Percentiles rank a stretch among this genome's conserved stretches.
Conservation (phyloP, 257 asterid species). For the Primulina eburnea region DNA sequence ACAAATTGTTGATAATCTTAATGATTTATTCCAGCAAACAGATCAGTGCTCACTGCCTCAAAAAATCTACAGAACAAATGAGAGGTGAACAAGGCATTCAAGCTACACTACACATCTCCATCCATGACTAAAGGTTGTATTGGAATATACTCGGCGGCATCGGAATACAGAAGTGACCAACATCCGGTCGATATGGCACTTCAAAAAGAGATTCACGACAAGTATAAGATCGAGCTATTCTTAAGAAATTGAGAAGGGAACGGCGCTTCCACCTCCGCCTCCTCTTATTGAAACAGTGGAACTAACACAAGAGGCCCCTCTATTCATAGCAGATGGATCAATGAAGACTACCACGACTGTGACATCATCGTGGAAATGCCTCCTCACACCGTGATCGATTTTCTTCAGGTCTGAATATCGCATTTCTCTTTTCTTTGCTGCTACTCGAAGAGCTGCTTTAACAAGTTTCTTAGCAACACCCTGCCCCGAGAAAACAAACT, state of each 20-base stretch:
- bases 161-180: background rate
- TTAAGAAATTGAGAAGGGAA: background rate
- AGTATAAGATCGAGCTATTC: background rate
- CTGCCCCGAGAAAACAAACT: conserved; percentile 32
- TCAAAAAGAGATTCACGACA: background rate
- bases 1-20: background rate
- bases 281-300: conserved; percentile 51
- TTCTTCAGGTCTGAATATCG: conserved; percentile 84
- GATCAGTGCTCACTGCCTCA: background rate
- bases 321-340: conserved; percentile 39
- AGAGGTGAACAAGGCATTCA: background rate
- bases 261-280: conserved; percentile 31
- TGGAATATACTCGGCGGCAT: background rate
- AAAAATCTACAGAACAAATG: background rate
- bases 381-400: conserved; percentile 81
- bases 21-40: background rate
- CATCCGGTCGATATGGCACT: background rate
- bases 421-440: conserved; percentile 96
- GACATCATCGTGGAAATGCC: conserved; percentile 97
- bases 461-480: conserved; percentile 76
- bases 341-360: conserved; percentile 73
- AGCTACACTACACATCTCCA: background rate
- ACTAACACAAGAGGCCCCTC: conserved; percentile 31
- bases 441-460: conserved; percentile 70
- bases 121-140: background rate